Evolutionary conservation across 306 rosid species (phyloP).

Genomic region (Cicer chorassanicum): DNA sequence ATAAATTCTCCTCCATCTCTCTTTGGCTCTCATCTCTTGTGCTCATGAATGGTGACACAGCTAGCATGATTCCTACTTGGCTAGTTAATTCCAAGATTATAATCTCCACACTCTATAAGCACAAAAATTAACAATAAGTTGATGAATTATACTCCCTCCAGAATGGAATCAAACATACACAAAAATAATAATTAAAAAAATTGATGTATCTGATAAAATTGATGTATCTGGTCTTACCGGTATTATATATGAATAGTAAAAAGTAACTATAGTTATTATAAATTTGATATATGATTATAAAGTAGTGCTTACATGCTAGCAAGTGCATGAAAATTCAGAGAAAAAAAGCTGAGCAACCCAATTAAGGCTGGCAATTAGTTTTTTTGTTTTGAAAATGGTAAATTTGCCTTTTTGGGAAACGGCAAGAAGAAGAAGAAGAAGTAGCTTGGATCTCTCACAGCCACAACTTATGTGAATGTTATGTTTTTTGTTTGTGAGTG

Average conservation of each 20-base stretch:
- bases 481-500: constrained; percentile 56
- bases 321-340: constrained; percentile 33
- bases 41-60: constrained; percentile 72
- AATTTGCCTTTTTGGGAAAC: constrained; percentile 34
- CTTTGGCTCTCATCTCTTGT: constrained; percentile 62
- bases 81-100: not conserved
- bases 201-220: no score
- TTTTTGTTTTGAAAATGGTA: constrained; percentile 37
- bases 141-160: not conserved
- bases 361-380: not conserved
- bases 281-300: not conserved
- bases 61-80: constrained; percentile 57
- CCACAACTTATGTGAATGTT: constrained; percentile 68
- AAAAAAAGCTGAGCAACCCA: not conserved
- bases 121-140: not conserved
- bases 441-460: constrained; percentile 53
- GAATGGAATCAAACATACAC: no score
- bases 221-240: no score
- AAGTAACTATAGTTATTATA: not conserved
- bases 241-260: no score
- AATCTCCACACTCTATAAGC: constrained; percentile 3
- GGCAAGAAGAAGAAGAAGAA: constrained; percentile 39
- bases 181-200: no score
- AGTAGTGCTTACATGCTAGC: not conserved
- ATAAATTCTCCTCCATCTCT: constrained; percentile 64